A percentile compares a stretch with the other conserved stretches of the same genome.
phyloP scores from a whole-genome alignment of 2,329 filamentous ascomycete genomes.

The Xylaria sp. region DNA sequence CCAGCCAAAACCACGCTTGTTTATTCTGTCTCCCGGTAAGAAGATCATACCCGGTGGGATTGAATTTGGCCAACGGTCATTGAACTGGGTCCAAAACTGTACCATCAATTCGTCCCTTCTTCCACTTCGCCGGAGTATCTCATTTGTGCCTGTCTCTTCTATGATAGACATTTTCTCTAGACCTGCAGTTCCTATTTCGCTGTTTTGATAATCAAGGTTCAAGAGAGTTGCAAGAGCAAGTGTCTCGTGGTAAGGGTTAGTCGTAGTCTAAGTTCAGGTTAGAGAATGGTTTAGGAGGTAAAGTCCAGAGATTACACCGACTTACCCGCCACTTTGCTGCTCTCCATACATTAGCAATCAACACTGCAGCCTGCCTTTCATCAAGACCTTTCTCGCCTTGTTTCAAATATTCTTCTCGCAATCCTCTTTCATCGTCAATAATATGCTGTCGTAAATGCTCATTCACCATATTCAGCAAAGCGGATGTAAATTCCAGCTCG shows the following conservation, averaged over 20 bases:
- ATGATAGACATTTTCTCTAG: background rate
- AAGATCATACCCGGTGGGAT: constrained; percentile 6
- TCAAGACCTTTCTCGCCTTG: background rate
- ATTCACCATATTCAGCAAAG: background rate
- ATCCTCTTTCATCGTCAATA: background rate
- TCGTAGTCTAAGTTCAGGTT: background rate
- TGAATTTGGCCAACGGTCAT: background rate
- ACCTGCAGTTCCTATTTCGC: background rate
- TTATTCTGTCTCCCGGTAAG: background rate
- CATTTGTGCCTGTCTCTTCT: too few relatives aligned
- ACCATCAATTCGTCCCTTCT: background rate
- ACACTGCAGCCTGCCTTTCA: background rate
- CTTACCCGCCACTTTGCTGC: constrained; percentile 5
- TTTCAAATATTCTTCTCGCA: background rate
- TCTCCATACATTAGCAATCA: constrained; percentile 1
- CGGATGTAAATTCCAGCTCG: background rate
- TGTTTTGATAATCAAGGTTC: constrained; percentile 2
- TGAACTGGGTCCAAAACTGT: constrained; percentile 5
- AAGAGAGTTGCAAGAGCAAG: constrained; percentile 8
- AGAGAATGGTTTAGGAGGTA: background rate
- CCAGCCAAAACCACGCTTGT: background rate
- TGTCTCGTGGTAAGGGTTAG: background rate
- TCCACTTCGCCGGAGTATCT: too few relatives aligned
- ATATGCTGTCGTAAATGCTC: constrained; percentile 1
- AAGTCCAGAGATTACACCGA: background rate